Evolutionary conservation across 148 eudicot species (phyloP), one percentile per base, ranked within the genome.

Genomic region (Chenopodium quinoa): DNA sequence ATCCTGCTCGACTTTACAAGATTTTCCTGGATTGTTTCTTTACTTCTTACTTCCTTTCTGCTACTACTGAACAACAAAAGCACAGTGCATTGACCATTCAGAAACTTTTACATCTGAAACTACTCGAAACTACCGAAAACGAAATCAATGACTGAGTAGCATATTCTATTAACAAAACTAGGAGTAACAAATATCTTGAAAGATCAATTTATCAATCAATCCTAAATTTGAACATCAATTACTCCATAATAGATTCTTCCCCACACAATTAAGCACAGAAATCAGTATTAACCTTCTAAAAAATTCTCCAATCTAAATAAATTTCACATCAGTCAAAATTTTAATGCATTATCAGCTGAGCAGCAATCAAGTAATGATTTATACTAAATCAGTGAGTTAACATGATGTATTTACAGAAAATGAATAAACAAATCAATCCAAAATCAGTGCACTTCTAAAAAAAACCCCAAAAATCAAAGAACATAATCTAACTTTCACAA

Each of bases 21-120:
- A 77, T 40, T 62, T 64, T 72, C 87, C 80, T 79, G 83, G 72
- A 72, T 79, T 58, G 58, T 75, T 71, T 84, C 81, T 80, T 88
- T 87, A 73, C 86, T 87, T 84, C 91, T 91, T 79, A 92, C 77
- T 78, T 87, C 95, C 86, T 92, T 93, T 78, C 92, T 84, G 76
- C 81, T 86, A 77, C 93, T 87, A 83, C 81, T 87, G 64, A 81
- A 75, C 37, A 75, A 82, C 70, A 78, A 81, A 50, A 82, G 40
- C 76, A 80, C 79, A 27, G 25, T 58, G 29, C 58, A 1, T 1
- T 25, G 37, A 73, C 27, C 56, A 50, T 27, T 85, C 46, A 48
- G 27, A 78, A 56, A 50, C 80, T 63, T 31, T 58, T 16, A 44
- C 77, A 76, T 75, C 52, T 22, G 8, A 23, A 71, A 71, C 25